Evolutionary conservation across 225 moss, liverwort and hornwort species (phyloP), one percentile per base, ranked within the genome.

Genomic region (Pseudoscleropodium purum): DNA sequence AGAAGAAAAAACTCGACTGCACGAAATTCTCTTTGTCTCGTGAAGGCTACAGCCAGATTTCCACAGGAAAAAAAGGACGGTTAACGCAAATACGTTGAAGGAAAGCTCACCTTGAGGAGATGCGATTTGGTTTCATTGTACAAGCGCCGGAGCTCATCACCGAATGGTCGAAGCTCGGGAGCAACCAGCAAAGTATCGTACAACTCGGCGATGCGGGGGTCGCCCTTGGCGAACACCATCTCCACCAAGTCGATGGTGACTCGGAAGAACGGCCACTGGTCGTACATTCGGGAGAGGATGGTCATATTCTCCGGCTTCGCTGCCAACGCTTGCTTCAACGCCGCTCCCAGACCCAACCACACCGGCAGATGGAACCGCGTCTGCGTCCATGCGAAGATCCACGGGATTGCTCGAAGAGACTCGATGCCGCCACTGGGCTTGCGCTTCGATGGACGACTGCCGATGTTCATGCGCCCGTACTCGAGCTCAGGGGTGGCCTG

Each of bases 201-300:
- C n/a, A 95, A 63, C 75, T 94, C 92, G 33, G 94, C 95, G 45
- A 94, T 95, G 43, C 87, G 90, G 43, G 94, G 94, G 86, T 94
- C 94, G 18, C 94, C 94, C 73, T 95, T 94, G 10, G 94, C 94
- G 73, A 94, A 94, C 91, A 94, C 95, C 95, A 95, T 95, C 92
- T 94, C 94, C 73, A 94, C 93, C 62, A 95, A 75, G 79, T 95
- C 95, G 23, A 95, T 94, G 41, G 95, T 95, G 76, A 95, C 95
- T 29, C 95, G 91, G 91, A 95, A 95, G 87, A 95, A 95, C 4
- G 95, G 95, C 95, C 95, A 95, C 89, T 94, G 93, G 87, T 93
- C 91, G 61, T 95, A 95, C 95, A 95, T 95, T 16, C 94, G 92
- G 43, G 94, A 93, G 27, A 95, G 86, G 23, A 88, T 60, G 91